Evolutionary conservation across 768 basidiomycete genomes (phyloP).

Genomic region (Trametes cingulata): DNA sequence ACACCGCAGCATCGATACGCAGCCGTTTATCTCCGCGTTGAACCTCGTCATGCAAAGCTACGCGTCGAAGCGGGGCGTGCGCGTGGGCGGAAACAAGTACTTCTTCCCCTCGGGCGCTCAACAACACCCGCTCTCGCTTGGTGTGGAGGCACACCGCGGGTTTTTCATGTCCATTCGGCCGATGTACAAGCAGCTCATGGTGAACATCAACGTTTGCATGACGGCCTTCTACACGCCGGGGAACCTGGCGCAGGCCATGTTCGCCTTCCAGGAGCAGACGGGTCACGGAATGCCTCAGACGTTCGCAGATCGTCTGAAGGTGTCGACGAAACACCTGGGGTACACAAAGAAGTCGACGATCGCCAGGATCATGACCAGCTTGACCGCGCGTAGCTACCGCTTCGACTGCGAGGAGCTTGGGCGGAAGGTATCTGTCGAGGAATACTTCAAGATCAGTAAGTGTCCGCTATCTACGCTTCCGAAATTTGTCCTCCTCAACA

Average conservation of each 20-base stretch:
- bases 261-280: constrained; percentile 46
- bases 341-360: constrained; percentile 51
- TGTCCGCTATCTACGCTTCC: background rate
- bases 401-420: constrained; percentile 64
- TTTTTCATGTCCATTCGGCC: constrained; percentile 55
- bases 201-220: constrained; percentile 57
- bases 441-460: constrained; percentile 66
- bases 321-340: constrained; percentile 57
- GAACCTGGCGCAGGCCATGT: constrained; percentile 61
- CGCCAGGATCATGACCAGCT: constrained; percentile 23
- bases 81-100: constrained; percentile 66
- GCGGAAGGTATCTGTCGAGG: constrained; percentile 55
- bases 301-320: constrained; percentile 55
- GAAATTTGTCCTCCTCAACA: background rate
- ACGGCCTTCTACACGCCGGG: constrained; percentile 58
- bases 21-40: constrained; percentile 60
- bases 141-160: constrained; percentile 47
- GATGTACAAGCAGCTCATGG: constrained; percentile 48
- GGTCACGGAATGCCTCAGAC: constrained; percentile 46
- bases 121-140: constrained; percentile 32
- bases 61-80: constrained; percentile 55
- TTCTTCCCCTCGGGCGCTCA: constrained; percentile 48
- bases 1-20: constrained; percentile 56
- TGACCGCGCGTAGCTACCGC: constrained; percentile 28
- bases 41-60: constrained; percentile 64